A percentile compares a stretch with the other conserved stretches of the same genome.
Evolutionary conservation across 2,329 filamentous ascomycete genomes (phyloP).

Genomic region (Stachybotrys echinatus): DNA sequence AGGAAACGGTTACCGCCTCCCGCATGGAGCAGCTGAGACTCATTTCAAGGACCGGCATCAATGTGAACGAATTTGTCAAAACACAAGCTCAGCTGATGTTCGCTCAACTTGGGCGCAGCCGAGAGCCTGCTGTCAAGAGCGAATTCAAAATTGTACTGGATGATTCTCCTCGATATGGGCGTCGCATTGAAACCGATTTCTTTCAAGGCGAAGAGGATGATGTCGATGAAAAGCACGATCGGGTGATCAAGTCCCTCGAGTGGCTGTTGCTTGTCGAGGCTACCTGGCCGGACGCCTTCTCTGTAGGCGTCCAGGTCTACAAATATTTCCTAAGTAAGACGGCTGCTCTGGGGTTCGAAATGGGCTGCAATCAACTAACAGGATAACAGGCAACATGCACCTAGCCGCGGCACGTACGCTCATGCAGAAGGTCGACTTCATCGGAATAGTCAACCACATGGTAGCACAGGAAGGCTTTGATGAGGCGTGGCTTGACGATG

Average conservation of each 20-base stretch:
- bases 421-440: slow-evolving; percentile 44
- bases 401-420: slow-evolving; percentile 51
- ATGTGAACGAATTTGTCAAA: slow-evolving; percentile 68
- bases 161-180: slow-evolving; percentile 37
- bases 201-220: slow-evolving; percentile 55
- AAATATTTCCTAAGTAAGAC: slow-evolving; percentile 77
- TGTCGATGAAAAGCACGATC: slow-evolving; percentile 58
- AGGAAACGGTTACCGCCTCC: slow-evolving; percentile 46
- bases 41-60: slow-evolving; percentile 69
- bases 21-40: slow-evolving; percentile 66
- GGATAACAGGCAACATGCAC: slow-evolving; percentile 37
- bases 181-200: slow-evolving; percentile 65
- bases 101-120: slow-evolving; percentile 34
- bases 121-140: slow-evolving; percentile 32
- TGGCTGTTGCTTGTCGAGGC: slow-evolving; percentile 77
- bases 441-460: slow-evolving; percentile 39
- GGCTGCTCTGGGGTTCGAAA: neutral
- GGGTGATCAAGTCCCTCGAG: slow-evolving; percentile 72
- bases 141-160: slow-evolving; percentile 47
- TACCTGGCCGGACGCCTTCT: slow-evolving; percentile 66
- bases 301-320: slow-evolving; percentile 66
- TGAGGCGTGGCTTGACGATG: slow-evolving; percentile 31
- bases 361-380: slow-evolving; percentile 3
- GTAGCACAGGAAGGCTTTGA: slow-evolving; percentile 30
- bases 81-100: slow-evolving; percentile 55